Conservation (phyloP, 441 rosid genomes). For the Arabidopsis hybrid region DNA sequence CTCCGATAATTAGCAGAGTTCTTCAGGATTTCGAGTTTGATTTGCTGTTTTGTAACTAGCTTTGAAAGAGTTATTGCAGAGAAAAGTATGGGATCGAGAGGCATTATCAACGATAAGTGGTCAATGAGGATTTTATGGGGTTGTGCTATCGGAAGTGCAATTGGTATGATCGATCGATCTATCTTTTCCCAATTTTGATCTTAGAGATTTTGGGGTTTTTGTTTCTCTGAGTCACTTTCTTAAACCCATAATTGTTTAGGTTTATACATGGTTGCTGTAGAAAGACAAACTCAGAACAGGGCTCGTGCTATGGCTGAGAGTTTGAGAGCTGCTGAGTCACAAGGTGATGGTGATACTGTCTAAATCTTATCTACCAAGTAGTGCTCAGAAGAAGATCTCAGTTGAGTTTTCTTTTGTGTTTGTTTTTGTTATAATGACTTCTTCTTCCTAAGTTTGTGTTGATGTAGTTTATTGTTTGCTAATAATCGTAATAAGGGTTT, state of each 20-base stretch:
- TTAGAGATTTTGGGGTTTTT: neutral
- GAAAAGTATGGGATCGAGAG: conserved; percentile 55
- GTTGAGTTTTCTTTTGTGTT: neutral
- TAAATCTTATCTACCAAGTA: conserved; percentile 40
- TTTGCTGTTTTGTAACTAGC: conserved; percentile 11
- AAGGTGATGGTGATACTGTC: conserved; percentile 55
- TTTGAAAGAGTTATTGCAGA: conserved; percentile 16
- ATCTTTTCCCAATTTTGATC: neutral
- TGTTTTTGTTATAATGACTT: neutral
- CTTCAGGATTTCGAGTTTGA: neutral
- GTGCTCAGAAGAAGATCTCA: conserved; percentile 12
- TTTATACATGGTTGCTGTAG: conserved; percentile 82
- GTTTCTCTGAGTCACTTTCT: conserved; percentile 5
- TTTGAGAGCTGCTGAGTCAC: conserved; percentile 60
- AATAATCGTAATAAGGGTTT: conserved; percentile 15
- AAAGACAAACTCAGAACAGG: conserved; percentile 83
- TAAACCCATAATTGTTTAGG: conserved; percentile 48
- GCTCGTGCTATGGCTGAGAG: conserved; percentile 70
- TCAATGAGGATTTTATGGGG: conserved; percentile 88
- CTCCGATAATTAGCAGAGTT: neutral
- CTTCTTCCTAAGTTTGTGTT: conserved; percentile 10
- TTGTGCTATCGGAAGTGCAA: conserved; percentile 87
- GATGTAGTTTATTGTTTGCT: conserved; percentile 30
- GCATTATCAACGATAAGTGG: conserved; percentile 87
- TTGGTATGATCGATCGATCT: conserved; percentile 51